Conservation (phyloP, 164 flowering plant genomes). For the Vitis riparia region DNA sequence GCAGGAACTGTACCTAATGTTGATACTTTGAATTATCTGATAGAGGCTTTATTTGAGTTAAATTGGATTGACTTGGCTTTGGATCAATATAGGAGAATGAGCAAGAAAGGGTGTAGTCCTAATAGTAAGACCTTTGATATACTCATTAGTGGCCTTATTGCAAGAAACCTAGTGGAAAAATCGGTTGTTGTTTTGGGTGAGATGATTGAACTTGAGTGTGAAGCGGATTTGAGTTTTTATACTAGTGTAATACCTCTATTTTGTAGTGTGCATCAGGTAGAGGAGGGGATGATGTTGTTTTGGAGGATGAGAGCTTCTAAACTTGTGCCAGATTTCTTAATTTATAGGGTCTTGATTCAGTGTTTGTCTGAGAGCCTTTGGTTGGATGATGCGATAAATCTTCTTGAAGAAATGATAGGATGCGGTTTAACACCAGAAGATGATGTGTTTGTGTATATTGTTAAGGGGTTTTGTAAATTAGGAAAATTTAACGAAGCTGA, state of each 20-base stretch:
- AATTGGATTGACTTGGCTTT: conserved; percentile 42
- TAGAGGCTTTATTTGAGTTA: conserved; percentile 52
- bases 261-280: conserved; percentile 36
- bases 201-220: conserved; percentile 39
- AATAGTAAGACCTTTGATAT: conserved; percentile 59
- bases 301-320: conserved; percentile 47
- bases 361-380: conserved; percentile 43
- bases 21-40: conserved; percentile 55
- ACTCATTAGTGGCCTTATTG: conserved; percentile 43
- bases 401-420: conserved; percentile 43
- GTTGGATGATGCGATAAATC: conserved; percentile 43
- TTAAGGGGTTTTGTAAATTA: conserved; percentile 41
- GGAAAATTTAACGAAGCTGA: conserved; percentile 39
- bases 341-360: conserved; percentile 36
- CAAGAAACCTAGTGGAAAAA: conserved; percentile 38
- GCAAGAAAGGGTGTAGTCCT: conserved; percentile 61
- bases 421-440: conserved; percentile 21
- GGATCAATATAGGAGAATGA: conserved; percentile 64
- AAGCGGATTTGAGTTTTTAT: conserved; percentile 38
- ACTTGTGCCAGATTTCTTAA: conserved; percentile 31
- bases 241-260: conserved; percentile 42
- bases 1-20: conserved; percentile 52
- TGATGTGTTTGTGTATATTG: conserved; percentile 35
- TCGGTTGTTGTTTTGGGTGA: conserved; percentile 36
- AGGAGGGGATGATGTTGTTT: conserved; percentile 40